Evolutionary conservation across 768 basidiomycete genomes (phyloP), one percentile per base, ranked within the genome.

Genomic region (Agrocybe praecox): DNA sequence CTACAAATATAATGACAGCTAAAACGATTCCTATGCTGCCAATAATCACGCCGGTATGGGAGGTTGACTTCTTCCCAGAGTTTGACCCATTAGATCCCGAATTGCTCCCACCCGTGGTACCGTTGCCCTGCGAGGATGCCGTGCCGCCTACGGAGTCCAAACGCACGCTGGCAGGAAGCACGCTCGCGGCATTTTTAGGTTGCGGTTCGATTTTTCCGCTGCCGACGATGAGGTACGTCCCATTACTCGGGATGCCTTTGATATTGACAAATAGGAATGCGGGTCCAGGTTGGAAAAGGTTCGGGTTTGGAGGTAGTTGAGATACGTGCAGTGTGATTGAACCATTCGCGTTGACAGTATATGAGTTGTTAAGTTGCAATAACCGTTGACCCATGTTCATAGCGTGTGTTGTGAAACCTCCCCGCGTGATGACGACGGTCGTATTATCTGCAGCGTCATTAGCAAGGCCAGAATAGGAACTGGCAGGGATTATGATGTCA

Each of bases 321-420:
- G 89, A 74, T 45, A 92, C 89, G 70, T 96, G 88, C 2, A 97
- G 74, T 9, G 81, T 83, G 61, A 92, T 87, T 17, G 87, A 84
- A 18, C 90, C 89, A 60, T 94, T 85, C n/a, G 66, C 69, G 67
- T 91, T 84, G 54, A 94, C 89, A 0, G 86, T 89, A 75, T 88
- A 96, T 0, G 94, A 90, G 65, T 83, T 89, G 70, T 95, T 88
- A 52, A 97, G 83, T 73, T 96, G 86, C 55, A 96, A 64, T 53
- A 79, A 80, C 3, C 94, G 82, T 71, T 94, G 91, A 0, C 90
- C 90, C 89, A 92, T 92, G 75, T 90, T 92, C 89, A 92, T 90
- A 33, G 83, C 89, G 63, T 92, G 90, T 0, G 90, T 92, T 2
- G 90, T 87, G 76, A 89, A 92, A 0, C 96, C 96, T 4, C 85